phyloP scores from a whole-genome alignment of 2,329 filamentous ascomycete species.

The Venturia effusa region DNA sequence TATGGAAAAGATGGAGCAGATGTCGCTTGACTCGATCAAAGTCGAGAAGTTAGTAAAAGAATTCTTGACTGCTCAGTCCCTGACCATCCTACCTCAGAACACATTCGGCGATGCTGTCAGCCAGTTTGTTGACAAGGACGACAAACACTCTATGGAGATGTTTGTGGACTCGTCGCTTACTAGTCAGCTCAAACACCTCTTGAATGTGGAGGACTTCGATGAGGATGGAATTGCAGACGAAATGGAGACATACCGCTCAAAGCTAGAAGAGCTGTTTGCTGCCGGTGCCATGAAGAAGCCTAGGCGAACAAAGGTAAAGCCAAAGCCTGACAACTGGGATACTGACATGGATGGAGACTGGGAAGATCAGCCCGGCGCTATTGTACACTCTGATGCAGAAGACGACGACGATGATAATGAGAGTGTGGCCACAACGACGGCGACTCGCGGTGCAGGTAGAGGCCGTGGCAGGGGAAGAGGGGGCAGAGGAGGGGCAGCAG shows the following conservation, averaged over 20 bases:
- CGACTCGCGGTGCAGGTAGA: conserved; percentile 36
- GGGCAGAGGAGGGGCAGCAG: conserved; percentile 17
- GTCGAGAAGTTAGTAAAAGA: conserved; percentile 84
- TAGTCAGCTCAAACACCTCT: conserved; percentile 27
- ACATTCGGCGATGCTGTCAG: conserved; percentile 87
- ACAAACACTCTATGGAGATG: conserved; percentile 71
- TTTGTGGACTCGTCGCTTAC: conserved; percentile 35
- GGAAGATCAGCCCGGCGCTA: conserved; percentile 65
- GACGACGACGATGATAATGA: conserved; percentile 32
- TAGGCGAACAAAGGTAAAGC: conserved; percentile 49
- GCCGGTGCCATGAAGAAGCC: neutral
- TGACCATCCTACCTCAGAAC: conserved; percentile 87
- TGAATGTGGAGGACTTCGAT: conserved; percentile 48
- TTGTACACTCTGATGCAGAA: conserved; percentile 39
- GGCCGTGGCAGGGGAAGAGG: conserved; percentile 24
- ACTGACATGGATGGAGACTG: conserved; percentile 80
- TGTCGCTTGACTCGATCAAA: conserved; percentile 55
- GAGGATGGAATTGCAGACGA: conserved; percentile 60
- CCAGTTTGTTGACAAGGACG: conserved; percentile 89
- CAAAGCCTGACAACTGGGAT: conserved; percentile 74
- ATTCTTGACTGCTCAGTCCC: conserved; percentile 73
- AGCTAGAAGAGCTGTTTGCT: conserved; percentile 60
- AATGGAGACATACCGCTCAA: conserved; percentile 62
- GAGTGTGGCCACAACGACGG: conserved; percentile 11
- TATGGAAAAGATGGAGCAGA: conserved; percentile 47